Base-by-base conservation (phyloP, 208 protist species). In the Strigomonas galati region DNA sequence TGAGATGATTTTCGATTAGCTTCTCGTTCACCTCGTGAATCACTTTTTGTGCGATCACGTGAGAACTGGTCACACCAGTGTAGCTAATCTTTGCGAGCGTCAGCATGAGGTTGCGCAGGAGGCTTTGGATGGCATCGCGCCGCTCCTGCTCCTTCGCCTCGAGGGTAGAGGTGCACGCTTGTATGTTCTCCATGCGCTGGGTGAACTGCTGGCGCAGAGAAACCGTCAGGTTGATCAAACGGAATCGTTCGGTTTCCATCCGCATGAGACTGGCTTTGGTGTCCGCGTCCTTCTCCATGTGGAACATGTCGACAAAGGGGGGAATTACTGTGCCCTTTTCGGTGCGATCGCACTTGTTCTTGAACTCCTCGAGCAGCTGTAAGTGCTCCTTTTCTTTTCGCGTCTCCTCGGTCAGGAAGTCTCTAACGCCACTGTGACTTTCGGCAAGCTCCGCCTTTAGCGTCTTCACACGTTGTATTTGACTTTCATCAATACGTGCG, bases 1-100 rank as follows among this genome's bases (percentile, higher is more conserved):
- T 67, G 12, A 80, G 57, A 49, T 89, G 71, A 67, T 87, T 93
- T 49, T 65, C 58, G 12, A 76, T 79, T 19, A 90, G 61, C 61
- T 88, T 69, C 35, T 84, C 79, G 64, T 95, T 95, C 7, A 78
- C 78, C 48, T 69, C 65, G 57, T 91, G 87, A 40, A 95, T 82
- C 35, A 82, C 79, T 21, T 85, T 84, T 78, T 95, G 90, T 24
- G 84, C 86, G 15, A 95, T 56, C 19, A 89, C 85, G 65, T 93
- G 90, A 17, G 87, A 88, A 27, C 69, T 82, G 44, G 71, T 87
- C 10, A 92, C 80, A 71, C 81, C 84, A 32, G 65, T 76, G 46
- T 92, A 91, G 49, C 83, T 84, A 61, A 92, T 91, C 28, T 77
- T 74, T 1, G 85, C 75, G 44, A 95, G 75, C 27, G 67, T 52